phyloP scores from a whole-genome alignment of 2,329 filamentous ascomycete genomes.

The Aspergillus sp. region DNA sequence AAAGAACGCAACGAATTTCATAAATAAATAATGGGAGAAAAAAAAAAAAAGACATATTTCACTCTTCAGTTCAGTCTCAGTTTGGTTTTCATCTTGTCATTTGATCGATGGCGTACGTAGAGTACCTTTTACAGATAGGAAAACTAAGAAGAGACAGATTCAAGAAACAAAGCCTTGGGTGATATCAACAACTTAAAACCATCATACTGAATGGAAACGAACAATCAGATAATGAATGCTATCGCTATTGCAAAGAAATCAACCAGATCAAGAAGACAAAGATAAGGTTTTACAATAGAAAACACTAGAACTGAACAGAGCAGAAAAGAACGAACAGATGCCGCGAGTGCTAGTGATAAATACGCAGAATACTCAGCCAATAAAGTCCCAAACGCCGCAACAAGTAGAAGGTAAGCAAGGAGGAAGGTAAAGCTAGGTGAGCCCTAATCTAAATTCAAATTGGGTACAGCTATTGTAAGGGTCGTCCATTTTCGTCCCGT shows the following conservation, averaged over 20 bases:
- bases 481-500: constrained; percentile 13
- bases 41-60: constrained; percentile 15
- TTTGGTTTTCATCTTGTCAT: not conserved
- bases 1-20: too few relatives aligned
- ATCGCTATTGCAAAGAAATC: not conserved
- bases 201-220: not conserved
- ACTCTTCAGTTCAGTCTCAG: constrained; percentile 9
- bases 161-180: not conserved
- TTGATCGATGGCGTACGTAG: not conserved
- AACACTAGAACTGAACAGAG: too few relatives aligned
- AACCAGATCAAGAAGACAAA: not conserved
- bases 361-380: not conserved
- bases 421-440: too few relatives aligned
- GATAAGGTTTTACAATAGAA: too few relatives aligned
- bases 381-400: not conserved
- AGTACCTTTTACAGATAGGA: too few relatives aligned
- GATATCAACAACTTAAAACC: not conserved
- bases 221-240: not conserved
- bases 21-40: constrained; percentile 7
- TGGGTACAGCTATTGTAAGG: not conserved
- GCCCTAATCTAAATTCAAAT: not conserved
- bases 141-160: too few relatives aligned
- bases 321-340: not conserved
- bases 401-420: too few relatives aligned
- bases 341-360: not conserved